A percentile compares a stretch with the other conserved stretches of the same genome.
Evolutionary conservation across 257 asterid species (phyloP).

Genomic region (Fraxinus cuspidata): DNA sequence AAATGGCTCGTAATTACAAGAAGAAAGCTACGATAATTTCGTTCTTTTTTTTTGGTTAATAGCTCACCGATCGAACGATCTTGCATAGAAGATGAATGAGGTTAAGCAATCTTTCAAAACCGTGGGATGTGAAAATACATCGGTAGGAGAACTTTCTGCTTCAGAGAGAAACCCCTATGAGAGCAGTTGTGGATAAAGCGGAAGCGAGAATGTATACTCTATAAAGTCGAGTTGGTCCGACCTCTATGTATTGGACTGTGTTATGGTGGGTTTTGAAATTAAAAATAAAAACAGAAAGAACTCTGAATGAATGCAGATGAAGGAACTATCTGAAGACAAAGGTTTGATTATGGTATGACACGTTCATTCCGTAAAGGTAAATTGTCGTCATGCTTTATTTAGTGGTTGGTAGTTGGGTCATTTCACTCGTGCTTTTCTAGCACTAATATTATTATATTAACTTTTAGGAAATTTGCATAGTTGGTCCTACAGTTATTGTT

Average conservation of each 20-base stretch:
- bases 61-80: background rate
- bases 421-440: conserved; percentile 28
- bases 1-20: too few species aligned
- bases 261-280: background rate
- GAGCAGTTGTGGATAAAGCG: too few species aligned
- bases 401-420: conserved; percentile 45
- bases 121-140: too few species aligned
- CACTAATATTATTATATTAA: background rate
- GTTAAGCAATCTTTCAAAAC: background rate
- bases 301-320: conserved; percentile 9
- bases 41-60: background rate
- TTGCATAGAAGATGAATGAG: background rate
- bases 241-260: too few species aligned
- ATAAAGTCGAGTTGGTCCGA: too few species aligned
- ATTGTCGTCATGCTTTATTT: conserved; percentile 12
- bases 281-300: background rate
- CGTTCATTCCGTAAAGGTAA: conserved; percentile 15
- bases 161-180: too few species aligned
- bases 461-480: background rate
- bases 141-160: too few species aligned
- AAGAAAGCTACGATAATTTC: too few species aligned
- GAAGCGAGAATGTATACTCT: too few species aligned
- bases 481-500: too few species aligned
- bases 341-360: conserved; percentile 18
- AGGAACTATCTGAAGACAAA: conserved; percentile 21